These are phyloP conservation scores for Nicotiana paniculata DNA, from an alignment of 257 asterid genomes.

Conservation along the genomic window DNA sequence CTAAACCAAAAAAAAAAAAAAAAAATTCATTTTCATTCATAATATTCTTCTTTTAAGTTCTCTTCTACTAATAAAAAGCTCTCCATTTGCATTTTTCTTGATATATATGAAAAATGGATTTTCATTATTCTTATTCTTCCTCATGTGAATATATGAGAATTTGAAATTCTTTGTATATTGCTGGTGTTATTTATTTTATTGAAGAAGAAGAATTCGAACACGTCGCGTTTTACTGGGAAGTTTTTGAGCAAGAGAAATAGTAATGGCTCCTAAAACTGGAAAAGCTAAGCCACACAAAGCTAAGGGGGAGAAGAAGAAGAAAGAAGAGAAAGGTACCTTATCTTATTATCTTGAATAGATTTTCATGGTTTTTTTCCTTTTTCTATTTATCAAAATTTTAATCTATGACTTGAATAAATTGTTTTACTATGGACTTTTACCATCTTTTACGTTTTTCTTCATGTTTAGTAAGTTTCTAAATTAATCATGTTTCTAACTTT, in stretches of 20 bases:
- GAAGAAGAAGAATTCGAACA: background rate
- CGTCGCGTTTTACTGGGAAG: background rate
- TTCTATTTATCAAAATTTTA: background rate
- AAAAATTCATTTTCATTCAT: background rate
- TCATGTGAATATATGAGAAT: conserved; percentile 15
- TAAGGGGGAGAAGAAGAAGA: conserved; percentile 87
- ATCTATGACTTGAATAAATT: background rate
- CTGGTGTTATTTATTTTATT: background rate
- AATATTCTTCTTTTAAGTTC: background rate
- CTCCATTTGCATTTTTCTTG: background rate
- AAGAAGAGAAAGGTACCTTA: conserved; percentile 72
- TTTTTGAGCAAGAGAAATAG: background rate
- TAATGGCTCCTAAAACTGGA: conserved; percentile 79
- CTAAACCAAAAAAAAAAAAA: no score
- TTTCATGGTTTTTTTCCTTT: background rate
- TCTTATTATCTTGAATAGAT: background rate
- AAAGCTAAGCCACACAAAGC: conserved; percentile 64
- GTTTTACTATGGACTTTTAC: no score
- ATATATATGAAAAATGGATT: conserved; percentile 1
- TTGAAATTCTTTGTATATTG: background rate
- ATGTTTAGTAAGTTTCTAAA: background rate
- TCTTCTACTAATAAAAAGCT: background rate
- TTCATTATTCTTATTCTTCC: background rate
- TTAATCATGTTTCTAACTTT: background rate
- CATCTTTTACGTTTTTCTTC: no score